Evolutionary conservation across 108 stramenopile species (phyloP).

Genomic region (Cyclostephanos tholiformis): DNA sequence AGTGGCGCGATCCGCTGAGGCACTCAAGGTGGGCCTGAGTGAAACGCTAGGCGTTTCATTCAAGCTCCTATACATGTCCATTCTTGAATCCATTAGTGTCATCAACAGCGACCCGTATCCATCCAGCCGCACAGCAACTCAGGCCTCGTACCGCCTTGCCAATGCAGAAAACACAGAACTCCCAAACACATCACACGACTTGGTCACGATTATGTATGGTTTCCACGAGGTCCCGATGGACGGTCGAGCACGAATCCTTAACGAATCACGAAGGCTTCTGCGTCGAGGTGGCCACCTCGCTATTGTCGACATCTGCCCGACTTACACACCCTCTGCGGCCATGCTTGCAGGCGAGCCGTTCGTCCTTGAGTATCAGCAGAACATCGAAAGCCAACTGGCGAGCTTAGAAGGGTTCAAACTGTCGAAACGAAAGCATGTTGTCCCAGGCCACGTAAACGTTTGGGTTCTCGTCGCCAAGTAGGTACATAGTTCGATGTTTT

Average conservation of each 20-base stretch:
- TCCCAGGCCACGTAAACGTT: conserved; percentile 57
- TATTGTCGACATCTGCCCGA: conserved; percentile 72
- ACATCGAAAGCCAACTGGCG: conserved; percentile 75
- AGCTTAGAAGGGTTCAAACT: conserved; percentile 30
- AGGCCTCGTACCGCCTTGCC: conserved; percentile 34
- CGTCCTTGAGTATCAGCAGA: conserved; percentile 82
- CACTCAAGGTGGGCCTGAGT: conserved; percentile 16
- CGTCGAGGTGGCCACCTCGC: conserved; percentile 66
- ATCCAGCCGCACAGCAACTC: conserved; percentile 14
- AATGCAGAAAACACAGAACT: conserved; percentile 74
- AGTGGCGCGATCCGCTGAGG: conserved; percentile 22
- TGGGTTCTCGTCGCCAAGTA: conserved; percentile 55
- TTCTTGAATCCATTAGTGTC: background rate
- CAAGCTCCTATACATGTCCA: background rate
- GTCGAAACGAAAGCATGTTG: conserved; percentile 31
- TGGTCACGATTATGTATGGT: conserved; percentile 62
- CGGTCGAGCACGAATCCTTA: conserved; percentile 61
- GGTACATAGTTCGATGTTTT: background rate
- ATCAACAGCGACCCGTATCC: conserved; percentile 13
- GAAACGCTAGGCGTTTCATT: conserved; percentile 11
- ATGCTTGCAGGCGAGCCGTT: conserved; percentile 90
- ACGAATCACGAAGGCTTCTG: conserved; percentile 72
- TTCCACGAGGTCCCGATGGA: conserved; percentile 76
- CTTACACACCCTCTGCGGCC: conserved; percentile 55
- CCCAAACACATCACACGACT: conserved; percentile 51